Evolutionary conservation across 345 rosid genomes (phyloP), one percentile per base, ranked within the genome.

Genomic region (Rubroshorea leprosula): DNA sequence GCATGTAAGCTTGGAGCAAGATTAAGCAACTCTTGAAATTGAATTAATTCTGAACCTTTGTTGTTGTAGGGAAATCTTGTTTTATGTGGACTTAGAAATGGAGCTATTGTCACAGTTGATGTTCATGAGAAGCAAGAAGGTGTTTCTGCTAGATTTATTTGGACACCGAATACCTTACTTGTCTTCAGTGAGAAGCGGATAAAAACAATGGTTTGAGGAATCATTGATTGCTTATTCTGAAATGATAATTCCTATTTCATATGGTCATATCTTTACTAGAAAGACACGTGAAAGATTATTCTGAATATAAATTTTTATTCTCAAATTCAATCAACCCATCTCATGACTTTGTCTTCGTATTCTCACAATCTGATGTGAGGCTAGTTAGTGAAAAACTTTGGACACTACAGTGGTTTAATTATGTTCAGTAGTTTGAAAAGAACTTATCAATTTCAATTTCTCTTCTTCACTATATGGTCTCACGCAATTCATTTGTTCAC

Each of bases 71-170:
- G 85, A 46, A 83, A 82, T 62, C 54, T 74, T 57, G 81, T 82
- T 57, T 73, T 89, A 23, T 87, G 97, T 72, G 97, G 96, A 50
- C 83, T 81, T 44, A 82, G 96, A 78, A 93, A 93, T 43, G 97
- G 97, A 68, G 86, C 90, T 54, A 80, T 93, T 72, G 64, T 93
- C 73, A 69, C 88, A 5, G 69, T 85, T 65, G 97, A 93, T 78
- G 55, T 79, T 58, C 94, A 94, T 57, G 84, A 83, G 75, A 85
- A 72, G 56, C 86, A 24, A 54, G 56, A 53, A 27, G 69, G 68
- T 51, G 57, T 51, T 58, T 24, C 76, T 57, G 46, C 71, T 29
- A 70, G 84, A 74, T 66, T 68, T 38, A 66, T 62, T n/a, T 24
- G 75, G 56, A 63, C 83, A 77, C 61, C 75, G 46, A 54, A 70